phyloP scores from a whole-genome alignment of 2,329 filamentous ascomycete species.

The Aspergillus neoniger region DNA sequence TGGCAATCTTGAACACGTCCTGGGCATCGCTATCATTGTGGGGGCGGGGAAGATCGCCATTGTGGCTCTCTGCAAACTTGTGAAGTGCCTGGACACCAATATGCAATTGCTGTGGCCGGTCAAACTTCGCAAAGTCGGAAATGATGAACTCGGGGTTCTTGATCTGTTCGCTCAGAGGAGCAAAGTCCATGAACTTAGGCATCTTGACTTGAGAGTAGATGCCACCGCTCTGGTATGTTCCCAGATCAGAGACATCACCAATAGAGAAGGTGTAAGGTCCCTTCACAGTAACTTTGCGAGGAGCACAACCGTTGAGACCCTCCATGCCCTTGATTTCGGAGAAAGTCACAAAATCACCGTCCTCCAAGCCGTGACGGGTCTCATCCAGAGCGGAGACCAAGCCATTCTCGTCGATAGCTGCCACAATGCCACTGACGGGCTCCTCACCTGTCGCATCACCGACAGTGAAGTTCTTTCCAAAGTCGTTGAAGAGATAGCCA shows the following conservation, averaged over 20 bases:
- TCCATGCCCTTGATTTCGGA: constrained; percentile 93
- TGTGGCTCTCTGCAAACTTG: constrained; percentile 73
- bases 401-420: constrained; percentile 84
- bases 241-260: constrained; percentile 83
- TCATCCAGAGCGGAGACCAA: constrained; percentile 92
- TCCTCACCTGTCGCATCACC: constrained; percentile 90
- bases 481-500: constrained; percentile 95
- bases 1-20: constrained; percentile 73
- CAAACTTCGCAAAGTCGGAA: constrained; percentile 97
- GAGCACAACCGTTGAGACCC: constrained; percentile 75
- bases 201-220: constrained; percentile 97
- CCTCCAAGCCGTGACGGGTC: constrained; percentile 89
- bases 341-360: constrained; percentile 96
- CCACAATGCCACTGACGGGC: constrained; percentile 82
- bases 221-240: constrained; percentile 83
- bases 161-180: constrained; percentile 73
- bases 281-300: constrained; percentile 89
- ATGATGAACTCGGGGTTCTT: constrained; percentile 87
- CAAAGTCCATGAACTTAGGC: constrained; percentile 91
- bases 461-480: constrained; percentile 89
- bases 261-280: constrained; percentile 98
- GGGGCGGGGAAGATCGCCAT: constrained; percentile 72
- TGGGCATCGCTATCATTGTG: constrained; percentile 82
- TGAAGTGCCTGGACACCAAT: constrained; percentile 91
- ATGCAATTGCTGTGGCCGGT: constrained; percentile 88